phyloP scores from a whole-genome alignment of 306 rosid species.

The Glycine latifolia region DNA sequence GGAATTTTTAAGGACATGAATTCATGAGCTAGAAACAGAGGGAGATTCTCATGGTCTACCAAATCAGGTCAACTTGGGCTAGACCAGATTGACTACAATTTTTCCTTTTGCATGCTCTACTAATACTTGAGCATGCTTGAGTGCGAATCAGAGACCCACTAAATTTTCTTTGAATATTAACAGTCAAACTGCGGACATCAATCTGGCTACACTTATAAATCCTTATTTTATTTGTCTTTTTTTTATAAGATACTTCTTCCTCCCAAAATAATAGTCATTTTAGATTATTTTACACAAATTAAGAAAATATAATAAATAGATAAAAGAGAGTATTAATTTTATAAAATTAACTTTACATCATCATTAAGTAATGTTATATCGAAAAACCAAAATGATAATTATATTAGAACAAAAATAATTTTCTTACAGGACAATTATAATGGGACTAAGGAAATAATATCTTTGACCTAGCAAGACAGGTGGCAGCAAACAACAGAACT shows the following conservation, averaged over 20 bases:
- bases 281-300: no score
- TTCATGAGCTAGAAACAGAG: constrained; percentile 12
- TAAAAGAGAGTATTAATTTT: no score
- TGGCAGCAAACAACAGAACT: constrained; percentile 45
- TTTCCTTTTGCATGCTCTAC: constrained; percentile 30
- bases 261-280: no score
- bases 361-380: no score
- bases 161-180: constrained; percentile 16
- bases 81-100: constrained; percentile 18
- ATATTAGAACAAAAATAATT: no score
- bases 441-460: not conserved
- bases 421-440: no score
- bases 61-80: constrained; percentile 24
- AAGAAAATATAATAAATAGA: no score
- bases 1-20: constrained; percentile 7
- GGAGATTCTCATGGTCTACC: constrained; percentile 29
- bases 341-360: no score
- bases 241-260: not conserved
- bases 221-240: constrained; percentile 23
- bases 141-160: constrained; percentile 30
- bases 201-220: constrained; percentile 22
- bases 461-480: constrained; percentile 6
- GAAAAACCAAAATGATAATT: no score
- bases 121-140: constrained; percentile 4
- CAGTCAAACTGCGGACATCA: constrained; percentile 23